phyloP scores from a whole-genome alignment of 2,329 filamentous ascomycete genomes.

The Aspergillus ustus region DNA sequence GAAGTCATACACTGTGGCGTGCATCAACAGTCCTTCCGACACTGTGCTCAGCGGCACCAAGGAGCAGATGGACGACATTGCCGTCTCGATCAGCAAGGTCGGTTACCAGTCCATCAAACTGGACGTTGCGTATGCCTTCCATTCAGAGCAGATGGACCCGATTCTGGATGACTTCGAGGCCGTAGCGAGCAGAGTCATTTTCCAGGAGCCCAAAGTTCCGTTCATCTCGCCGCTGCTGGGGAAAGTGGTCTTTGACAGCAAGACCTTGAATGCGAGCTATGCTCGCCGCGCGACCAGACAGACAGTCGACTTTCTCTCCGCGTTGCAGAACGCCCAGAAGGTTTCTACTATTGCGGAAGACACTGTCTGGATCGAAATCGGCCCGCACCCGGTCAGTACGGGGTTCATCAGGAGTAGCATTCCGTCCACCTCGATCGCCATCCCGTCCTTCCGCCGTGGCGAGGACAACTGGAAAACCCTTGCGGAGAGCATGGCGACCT shows the following conservation, averaged over 20 bases:
- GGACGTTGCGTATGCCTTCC: constrained; percentile 66
- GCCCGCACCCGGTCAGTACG: constrained; percentile 72
- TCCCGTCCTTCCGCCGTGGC: constrained; percentile 65
- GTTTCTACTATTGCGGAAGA: constrained; percentile 59
- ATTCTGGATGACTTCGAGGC: constrained; percentile 24
- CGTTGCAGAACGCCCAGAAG: constrained; percentile 62
- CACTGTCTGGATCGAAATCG: constrained; percentile 73
- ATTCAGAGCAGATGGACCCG: constrained; percentile 25
- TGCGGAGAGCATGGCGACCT: constrained; percentile 58
- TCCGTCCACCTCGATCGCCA: constrained; percentile 57
- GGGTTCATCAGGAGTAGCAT: constrained; percentile 71
- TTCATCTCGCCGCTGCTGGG: constrained; percentile 71
- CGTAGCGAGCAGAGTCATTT: constrained; percentile 49
- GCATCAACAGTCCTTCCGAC: constrained; percentile 75
- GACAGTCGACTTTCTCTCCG: constrained; percentile 70
- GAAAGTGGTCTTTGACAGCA: constrained; percentile 58
- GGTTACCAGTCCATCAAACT: constrained; percentile 66
- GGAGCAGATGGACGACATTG: constrained; percentile 62
- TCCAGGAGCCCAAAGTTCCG: constrained; percentile 62
- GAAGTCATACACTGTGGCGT: constrained; percentile 60
- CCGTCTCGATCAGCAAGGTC: constrained; percentile 53
- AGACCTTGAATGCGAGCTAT: constrained; percentile 65
- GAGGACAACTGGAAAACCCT: constrained; percentile 70
- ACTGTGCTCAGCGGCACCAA: constrained; percentile 71
- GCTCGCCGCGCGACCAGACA: constrained; percentile 68